Base-by-base conservation (phyloP, 1,284 basidiomycete species). In the Ceratobasidium sp. region DNA sequence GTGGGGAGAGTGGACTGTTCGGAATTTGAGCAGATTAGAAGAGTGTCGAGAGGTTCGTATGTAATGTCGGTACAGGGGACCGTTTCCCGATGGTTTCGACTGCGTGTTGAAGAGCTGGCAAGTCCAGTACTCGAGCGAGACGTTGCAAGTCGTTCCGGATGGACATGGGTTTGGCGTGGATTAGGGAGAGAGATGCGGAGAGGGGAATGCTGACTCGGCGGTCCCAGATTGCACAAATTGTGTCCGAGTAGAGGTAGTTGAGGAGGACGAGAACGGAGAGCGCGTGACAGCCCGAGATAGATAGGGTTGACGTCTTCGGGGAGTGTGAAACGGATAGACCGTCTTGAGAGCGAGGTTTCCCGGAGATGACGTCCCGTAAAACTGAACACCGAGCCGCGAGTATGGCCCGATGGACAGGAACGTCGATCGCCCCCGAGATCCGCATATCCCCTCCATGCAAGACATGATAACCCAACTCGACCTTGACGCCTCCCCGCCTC, bases 241-340 rank as follows among this genome's bases (percentile, higher is more conserved):
- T 87, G 80, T 98, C 96, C 1, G 93, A 88, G 82, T 98, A 98
- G 13, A 98, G 80, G 79, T 97, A 98, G 58, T 91, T 87, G 18
- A 98, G 80, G 6, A 98, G 83, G 28, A 98, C 85, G 9, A 98
- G 85, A 4, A 91, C 82, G 0, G 94, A 85, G 2, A 95, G 82
- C 0, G 91, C 84, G 54, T 87, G 86, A 76, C 87, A 87, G 1
- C 88, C 87, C 0, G 80, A 77, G 47, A 93, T 76, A 4, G 77
- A 79, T 32, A 89, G 54, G 0, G 67, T 58, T 14, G 78, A 66
- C 80, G 77, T 67, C 79, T 58, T 54, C 52, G 30, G 76, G 75
- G 73, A 76, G 72, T 26, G 73, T 76, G 57, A 74, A 75, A 67
- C 4, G 76, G 74, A 21, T 16, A 70, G 23, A 8, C 55, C 55